Evolutionary conservation across 352 stramenopile genomes (phyloP), one percentile per base, ranked within the genome.

Genomic region (Phytopythium oedochilum): DNA sequence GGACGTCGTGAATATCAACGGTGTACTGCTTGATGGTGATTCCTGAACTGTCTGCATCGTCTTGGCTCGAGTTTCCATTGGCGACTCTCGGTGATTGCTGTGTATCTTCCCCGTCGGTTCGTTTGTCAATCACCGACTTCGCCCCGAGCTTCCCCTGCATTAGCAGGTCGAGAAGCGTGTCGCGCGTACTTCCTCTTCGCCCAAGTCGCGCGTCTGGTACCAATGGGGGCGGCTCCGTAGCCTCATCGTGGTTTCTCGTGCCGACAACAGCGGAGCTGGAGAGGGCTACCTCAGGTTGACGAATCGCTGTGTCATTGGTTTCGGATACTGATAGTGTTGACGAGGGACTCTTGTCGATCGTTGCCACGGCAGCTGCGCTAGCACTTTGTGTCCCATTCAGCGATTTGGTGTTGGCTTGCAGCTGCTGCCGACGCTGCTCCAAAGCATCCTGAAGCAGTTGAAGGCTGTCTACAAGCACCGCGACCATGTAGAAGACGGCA

Each of bases 21-120:
- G 80, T 93, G 61, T 89, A 93, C 18, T 75, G 64, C 50, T 93
- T 93, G 60, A 77, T 54, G 11, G 66, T 64, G 47, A 93, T 83
- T 2, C 47, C 46, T 32, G 66, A 76, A 0, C 62, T 43, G 7
- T 62, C 40, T 18, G 60, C 47, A 18, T 61, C 61, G 23, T 62
- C 52, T 39, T 43, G 26, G 1, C 25, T 23, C 17, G 55, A 36
- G 12, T 68, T 23, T 3, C 20, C 50, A 59, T 64, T 58, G 14
- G 54, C 36, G 15, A 53, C 26, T 9, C 58, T 64, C 25, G 32
- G 40, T n/a, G 44, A 58, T 2, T 47, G 40, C 12, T 56, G 43
- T 8, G 61, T 68, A 12, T 20, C 60, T 8, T 60, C 57, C 1
- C 62, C 57, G 23, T 61, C 49, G 18, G 59, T 15, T 11, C 59